A percentile compares a stretch with the other conserved stretches of the same genome.
Evolutionary conservation across 768 basidiomycete genomes (phyloP).

Genomic region (Hericium erinaceus): DNA sequence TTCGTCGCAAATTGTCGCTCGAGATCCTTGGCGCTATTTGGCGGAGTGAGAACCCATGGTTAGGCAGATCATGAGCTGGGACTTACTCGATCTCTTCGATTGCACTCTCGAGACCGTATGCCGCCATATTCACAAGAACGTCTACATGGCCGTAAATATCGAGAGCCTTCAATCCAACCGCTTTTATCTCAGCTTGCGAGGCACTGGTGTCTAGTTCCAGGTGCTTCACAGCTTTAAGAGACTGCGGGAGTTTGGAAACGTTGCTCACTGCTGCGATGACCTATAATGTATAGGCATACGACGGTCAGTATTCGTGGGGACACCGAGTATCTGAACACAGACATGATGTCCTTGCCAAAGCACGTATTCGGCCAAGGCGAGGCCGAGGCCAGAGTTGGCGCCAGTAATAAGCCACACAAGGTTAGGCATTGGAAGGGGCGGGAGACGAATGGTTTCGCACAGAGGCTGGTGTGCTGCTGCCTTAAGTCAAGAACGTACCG

Average conservation of each 20-base stretch:
- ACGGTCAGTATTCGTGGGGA: background rate
- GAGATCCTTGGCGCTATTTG: background rate
- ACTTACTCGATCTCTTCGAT: background rate
- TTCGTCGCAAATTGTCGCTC: constrained; percentile 17
- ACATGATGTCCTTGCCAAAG: constrained; percentile 20
- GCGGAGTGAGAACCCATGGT: background rate
- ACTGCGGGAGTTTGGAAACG: background rate
- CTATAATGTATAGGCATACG: background rate
- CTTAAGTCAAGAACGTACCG: no score
- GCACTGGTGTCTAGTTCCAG: background rate
- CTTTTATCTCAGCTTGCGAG: background rate
- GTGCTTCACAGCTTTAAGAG: background rate
- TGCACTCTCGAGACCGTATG: background rate
- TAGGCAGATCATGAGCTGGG: no score
- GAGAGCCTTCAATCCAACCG: background rate
- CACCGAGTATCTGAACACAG: background rate
- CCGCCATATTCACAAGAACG: background rate
- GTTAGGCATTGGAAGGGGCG: background rate
- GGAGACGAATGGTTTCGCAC: no score
- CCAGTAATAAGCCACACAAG: constrained; percentile 21
- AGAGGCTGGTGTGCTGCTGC: no score
- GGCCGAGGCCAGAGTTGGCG: constrained; percentile 20
- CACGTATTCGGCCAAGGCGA: constrained; percentile 17
- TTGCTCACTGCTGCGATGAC: background rate
- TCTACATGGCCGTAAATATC: background rate